A percentile compares a stretch with the other conserved stretches of the same genome.
phyloP scores from a whole-genome alignment of 1,139 yeast genomes.

The Arxiozyma telluris region DNA sequence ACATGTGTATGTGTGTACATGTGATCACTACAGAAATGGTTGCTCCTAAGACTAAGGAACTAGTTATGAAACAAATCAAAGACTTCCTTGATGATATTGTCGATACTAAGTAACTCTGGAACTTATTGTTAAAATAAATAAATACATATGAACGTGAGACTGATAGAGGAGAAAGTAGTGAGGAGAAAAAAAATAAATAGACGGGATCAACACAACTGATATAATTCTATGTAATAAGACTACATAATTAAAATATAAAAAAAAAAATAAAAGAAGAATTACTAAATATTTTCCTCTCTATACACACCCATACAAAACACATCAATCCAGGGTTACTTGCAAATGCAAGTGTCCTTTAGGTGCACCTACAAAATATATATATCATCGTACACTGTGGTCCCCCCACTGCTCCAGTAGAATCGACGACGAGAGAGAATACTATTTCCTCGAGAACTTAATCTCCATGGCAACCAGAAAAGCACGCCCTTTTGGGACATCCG shows the following conservation, averaged over 20 bases:
- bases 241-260: background rate
- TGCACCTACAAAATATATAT: too few species aligned
- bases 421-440: background rate
- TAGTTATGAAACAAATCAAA: slow-evolving; percentile 6
- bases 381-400: too few species aligned
- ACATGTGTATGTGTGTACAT: background rate
- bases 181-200: background rate
- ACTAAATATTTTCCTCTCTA: too few species aligned
- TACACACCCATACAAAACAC: too few species aligned
- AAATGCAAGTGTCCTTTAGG: background rate
- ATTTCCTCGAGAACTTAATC: background rate
- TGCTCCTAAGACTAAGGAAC: slow-evolving; percentile 2
- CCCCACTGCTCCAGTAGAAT: too few species aligned
- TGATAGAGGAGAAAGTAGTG: too few species aligned
- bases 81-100: slow-evolving; percentile 7
- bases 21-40: slow-evolving; percentile 5
- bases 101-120: slow-evolving; percentile 3
- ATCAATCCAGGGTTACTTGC: too few species aligned
- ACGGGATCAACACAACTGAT: background rate
- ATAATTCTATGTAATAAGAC: background rate
- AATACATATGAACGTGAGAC: background rate
- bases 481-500: background rate
- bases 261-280: too few species aligned
- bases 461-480: background rate
- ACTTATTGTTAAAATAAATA: too few species aligned